Base-by-base conservation (phyloP, 2,329 filamentous ascomycete species). In the Sclerotinia glacialis region DNA sequence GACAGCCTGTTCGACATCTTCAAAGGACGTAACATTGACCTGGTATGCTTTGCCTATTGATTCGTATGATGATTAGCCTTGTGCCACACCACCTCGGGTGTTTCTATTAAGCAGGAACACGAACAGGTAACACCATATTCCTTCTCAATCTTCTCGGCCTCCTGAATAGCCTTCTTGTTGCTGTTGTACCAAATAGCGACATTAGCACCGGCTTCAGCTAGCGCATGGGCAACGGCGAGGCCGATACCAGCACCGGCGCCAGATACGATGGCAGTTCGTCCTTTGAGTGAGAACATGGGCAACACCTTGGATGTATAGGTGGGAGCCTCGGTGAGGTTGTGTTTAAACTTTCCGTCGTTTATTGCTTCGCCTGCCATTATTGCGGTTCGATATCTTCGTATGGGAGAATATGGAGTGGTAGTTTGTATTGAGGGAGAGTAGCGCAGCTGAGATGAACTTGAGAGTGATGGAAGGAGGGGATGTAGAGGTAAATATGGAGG, bases 101-200 rank as follows among this genome's bases (percentile, higher is more conserved):
- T 3, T 28, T 9, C 4, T 5, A n/a, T n/a, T 16, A 28, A 23
- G 56, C 6, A 40, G 14, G 5, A 52, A 21, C 37, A 79, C 84
- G 75, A 76, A 88, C 87, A 87, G 76, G 88, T 86, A 53, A 93
- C 88, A 3, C 86, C 85, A 71, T 87, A 91, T 28, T 84, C 83
- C 73, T 85, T 81, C 73, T 85, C 86, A 55, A 92, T 87, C 34
- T 86, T 85, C 42, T 82, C 81, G 0, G 89, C 88, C 67, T 85
- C 82, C 21, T 84, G 81, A 16, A 86, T 75, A 16, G 88, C 87
- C 71, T 87, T 84, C 73, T 84, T 83, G 78, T 91, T 91, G 76
- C 81, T 85, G 75, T 90, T 88, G 72, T 84, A 85, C 75, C 82
- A 84, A 73, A 84, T 74, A 11, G 82, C 80, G 9, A 83, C 76